These are phyloP conservation scores for Suhomyces tanzawaensis DNA, from an alignment of 805 yeast genomes.

Conservation along the genomic window DNA sequence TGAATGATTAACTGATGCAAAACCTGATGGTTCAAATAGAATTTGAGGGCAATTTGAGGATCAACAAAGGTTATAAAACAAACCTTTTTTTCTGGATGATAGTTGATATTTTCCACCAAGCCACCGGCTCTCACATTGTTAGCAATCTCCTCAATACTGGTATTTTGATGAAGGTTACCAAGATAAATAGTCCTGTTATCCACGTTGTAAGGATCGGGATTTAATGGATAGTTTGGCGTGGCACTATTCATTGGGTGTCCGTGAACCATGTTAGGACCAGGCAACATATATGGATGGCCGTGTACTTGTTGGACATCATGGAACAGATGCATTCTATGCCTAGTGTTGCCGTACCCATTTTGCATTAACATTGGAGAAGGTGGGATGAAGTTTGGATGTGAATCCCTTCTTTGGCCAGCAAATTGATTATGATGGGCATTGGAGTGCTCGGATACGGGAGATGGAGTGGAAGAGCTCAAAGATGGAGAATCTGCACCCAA, in stretches of 20 bases:
- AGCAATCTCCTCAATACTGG: conserved; percentile 71
- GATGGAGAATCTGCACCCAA: conserved; percentile 7
- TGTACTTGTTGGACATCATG: background rate
- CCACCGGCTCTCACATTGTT: conserved; percentile 76
- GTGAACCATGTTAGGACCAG: background rate
- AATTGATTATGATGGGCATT: background rate
- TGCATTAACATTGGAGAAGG: conserved; percentile 4
- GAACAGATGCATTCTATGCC: background rate
- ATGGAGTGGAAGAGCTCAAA: conserved; percentile 4
- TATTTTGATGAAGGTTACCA: conserved; percentile 62
- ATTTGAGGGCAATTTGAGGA: conserved; percentile 61
- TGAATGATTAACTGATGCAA: conserved; percentile 60
- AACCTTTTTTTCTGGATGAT: conserved; percentile 49
- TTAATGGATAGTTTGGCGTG: conserved; percentile 6
- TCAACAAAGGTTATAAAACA: conserved; percentile 73
- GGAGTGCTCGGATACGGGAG: conserved; percentile 1
- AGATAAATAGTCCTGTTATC: conserved; percentile 68
- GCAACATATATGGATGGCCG: background rate
- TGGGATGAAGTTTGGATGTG: background rate
- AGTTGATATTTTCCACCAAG: conserved; percentile 57
- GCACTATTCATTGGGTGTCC: conserved; percentile 1
- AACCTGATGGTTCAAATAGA: conserved; percentile 56
- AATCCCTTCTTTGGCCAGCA: background rate
- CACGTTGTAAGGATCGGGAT: conserved; percentile 27
- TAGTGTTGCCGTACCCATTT: conserved; percentile 1